Conservation (phyloP, 371 early-diverging fungal species). For the Mucor sp. region DNA sequence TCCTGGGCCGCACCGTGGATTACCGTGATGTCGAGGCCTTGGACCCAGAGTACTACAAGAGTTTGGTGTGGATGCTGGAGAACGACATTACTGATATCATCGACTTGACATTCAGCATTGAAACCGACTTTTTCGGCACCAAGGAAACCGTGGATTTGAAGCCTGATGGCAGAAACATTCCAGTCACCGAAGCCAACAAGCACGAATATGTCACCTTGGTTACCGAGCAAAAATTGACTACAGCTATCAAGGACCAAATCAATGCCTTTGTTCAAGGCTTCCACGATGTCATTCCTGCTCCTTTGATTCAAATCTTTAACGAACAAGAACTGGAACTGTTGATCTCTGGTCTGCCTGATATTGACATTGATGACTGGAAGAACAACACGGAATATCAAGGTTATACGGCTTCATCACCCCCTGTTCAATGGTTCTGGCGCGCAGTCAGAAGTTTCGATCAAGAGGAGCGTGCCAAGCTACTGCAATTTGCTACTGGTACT, state of each 20-base stretch:
- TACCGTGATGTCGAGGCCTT: conserved; percentile 97
- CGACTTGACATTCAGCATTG: conserved; percentile 94
- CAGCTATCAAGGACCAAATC: conserved; percentile 93
- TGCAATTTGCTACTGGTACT: conserved; percentile 99
- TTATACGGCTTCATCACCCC: conserved; percentile 85
- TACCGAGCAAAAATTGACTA: conserved; percentile 84
- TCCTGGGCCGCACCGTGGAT: conserved; percentile 91
- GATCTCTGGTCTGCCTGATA: conserved; percentile 97
- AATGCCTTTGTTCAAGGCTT: conserved; percentile 94
- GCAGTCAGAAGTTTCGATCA: conserved; percentile 96
- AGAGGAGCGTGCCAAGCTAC: conserved; percentile 95
- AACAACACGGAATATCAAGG: conserved; percentile 96
- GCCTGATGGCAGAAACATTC: conserved; percentile 87
- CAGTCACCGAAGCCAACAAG: conserved; percentile 97
- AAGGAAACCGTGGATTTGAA: conserved; percentile 86
- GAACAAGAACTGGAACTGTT: conserved; percentile 98
- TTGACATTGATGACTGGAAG: conserved; percentile 99
- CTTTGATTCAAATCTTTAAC: conserved; percentile 94
- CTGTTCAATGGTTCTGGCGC: conserved; percentile 99
- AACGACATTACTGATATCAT: conserved; percentile 96
- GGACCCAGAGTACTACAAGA: conserved; percentile 97
- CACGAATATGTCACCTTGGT: conserved; percentile 93
- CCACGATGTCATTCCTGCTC: conserved; percentile 93
- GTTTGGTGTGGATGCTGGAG: conserved; percentile 96
- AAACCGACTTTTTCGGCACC: conserved; percentile 94